phyloP scores from a whole-genome alignment of 2,329 filamentous ascomycete genomes.

The Ascochyta lentis region DNA sequence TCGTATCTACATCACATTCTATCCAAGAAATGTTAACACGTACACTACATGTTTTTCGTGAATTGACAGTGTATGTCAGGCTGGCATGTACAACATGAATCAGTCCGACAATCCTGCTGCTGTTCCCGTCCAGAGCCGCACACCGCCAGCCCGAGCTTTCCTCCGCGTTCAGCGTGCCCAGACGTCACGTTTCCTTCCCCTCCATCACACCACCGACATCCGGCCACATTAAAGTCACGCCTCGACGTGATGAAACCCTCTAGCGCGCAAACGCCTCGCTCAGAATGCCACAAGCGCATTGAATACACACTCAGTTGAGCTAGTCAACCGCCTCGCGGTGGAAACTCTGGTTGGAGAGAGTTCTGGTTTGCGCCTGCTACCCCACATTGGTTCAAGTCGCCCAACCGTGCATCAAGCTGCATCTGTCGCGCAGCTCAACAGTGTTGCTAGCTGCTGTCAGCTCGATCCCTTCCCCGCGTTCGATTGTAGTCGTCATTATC shows the following conservation, averaged over 20 bases:
- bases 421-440: slow-evolving; percentile 31
- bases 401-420: slow-evolving; percentile 28
- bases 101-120: neutral
- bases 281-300: slow-evolving; percentile 26
- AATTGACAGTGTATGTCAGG: slow-evolving; percentile 4
- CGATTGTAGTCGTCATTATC: slow-evolving; percentile 13
- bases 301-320: slow-evolving; percentile 18
- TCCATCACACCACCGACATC: slow-evolving; percentile 19
- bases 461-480: slow-evolving; percentile 21
- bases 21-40: neutral
- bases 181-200: slow-evolving; percentile 21
- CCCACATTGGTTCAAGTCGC: slow-evolving; percentile 31
- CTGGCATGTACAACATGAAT: slow-evolving; percentile 2
- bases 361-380: slow-evolving; percentile 23
- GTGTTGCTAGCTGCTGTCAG: slow-evolving; percentile 25
- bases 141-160: slow-evolving; percentile 13
- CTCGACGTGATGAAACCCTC: slow-evolving; percentile 16
- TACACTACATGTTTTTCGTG: neutral
- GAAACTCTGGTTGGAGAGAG: slow-evolving; percentile 11
- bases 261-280: slow-evolving; percentile 13
- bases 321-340: slow-evolving; percentile 14
- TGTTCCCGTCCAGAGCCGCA: slow-evolving; percentile 10
- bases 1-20: neutral
- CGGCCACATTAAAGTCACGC: slow-evolving; percentile 20
- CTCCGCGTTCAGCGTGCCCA: slow-evolving; percentile 9